These are phyloP conservation scores for Diplodia intermedia DNA, from an alignment of 2,329 filamentous ascomycete genomes.

Conservation along the genomic window DNA sequence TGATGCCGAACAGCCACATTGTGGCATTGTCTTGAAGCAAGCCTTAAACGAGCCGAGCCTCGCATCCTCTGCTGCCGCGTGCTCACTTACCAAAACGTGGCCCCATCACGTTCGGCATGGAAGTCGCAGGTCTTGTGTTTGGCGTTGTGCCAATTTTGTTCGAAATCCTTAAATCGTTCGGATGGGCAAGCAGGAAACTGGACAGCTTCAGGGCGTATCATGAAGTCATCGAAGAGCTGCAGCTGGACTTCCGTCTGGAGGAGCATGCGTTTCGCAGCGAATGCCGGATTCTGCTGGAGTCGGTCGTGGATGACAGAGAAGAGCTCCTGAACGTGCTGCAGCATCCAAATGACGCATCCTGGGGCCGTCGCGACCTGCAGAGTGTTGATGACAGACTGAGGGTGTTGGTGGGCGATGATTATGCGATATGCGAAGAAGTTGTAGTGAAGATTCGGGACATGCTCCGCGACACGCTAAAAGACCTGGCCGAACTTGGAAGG, in stretches of 20 bases:
- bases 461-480: neutral
- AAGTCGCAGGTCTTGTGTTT: conserved; percentile 38
- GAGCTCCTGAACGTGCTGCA: neutral
- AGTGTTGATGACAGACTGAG: neutral
- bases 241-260: neutral
- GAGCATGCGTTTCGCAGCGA: neutral
- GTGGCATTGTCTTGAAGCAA: too few relatives aligned
- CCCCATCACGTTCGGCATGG: conserved; percentile 37
- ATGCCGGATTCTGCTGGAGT: too few relatives aligned
- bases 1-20: too few relatives aligned
- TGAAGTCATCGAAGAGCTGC: neutral
- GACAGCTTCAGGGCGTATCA: neutral
- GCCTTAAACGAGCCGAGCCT: neutral
- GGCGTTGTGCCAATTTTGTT: conserved; percentile 40
- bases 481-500: neutral
- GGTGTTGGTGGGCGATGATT: neutral
- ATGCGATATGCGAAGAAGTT: neutral
- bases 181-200: neutral
- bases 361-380: neutral
- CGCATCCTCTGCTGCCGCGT: too few relatives aligned
- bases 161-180: too few relatives aligned
- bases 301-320: too few relatives aligned
- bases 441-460: neutral
- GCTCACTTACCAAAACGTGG: neutral
- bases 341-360: neutral